Base-by-base conservation (phyloP, 805 yeast genomes). In the Kodamaea fukazawae region DNA sequence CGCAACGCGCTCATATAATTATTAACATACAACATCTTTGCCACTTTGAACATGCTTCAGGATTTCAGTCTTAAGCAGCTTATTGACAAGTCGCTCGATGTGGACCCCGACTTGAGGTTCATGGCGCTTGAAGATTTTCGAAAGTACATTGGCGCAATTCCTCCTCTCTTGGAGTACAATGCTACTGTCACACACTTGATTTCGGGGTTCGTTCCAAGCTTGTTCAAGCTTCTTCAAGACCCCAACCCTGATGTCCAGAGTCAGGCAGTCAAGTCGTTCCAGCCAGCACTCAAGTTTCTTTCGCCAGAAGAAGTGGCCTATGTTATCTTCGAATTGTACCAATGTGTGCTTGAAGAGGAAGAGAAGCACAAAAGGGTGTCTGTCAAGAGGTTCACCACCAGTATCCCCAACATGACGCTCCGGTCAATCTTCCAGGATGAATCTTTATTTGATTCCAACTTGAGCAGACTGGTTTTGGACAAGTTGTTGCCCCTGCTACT, bases 101-200 rank as follows among this genome's bases (percentile, higher is more conserved):
- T 81, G 2, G 96, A 87, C 51, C 84, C 93, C 3, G 96, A 87
- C 55, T 65, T 84, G 48, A 67, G 96, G 56, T 87, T 80, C 63
- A 87, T 87, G 96, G 95, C 90, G 2, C 65, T 87, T 40, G 83
- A 76, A 49, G 96, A 87, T 53, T 70, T 86, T 50, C 77, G 74
- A 49, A 75, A 75, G 53, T 53, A 62, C 34, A 51, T 75, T 15
- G 45, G 40, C 27, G 46, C 61, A 50, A 43, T 59, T 46, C 41
- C 51, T 9, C 14, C 15, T 4, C 12, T 32, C 2, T 16, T 32
- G 11, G 28, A 25, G 11, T 17, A 11, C 15, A 29, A 37, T 14
- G 33, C 44, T 7, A 20, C 37, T 6, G 28, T 37, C 2, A 18
- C 35, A 17, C 26, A 30, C 15, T 20, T 34, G 10, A 30, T 31